These are phyloP conservation scores for Eucalyptus marginata DNA, from an alignment of 345 rosid genomes.

Conservation along the genomic window DNA sequence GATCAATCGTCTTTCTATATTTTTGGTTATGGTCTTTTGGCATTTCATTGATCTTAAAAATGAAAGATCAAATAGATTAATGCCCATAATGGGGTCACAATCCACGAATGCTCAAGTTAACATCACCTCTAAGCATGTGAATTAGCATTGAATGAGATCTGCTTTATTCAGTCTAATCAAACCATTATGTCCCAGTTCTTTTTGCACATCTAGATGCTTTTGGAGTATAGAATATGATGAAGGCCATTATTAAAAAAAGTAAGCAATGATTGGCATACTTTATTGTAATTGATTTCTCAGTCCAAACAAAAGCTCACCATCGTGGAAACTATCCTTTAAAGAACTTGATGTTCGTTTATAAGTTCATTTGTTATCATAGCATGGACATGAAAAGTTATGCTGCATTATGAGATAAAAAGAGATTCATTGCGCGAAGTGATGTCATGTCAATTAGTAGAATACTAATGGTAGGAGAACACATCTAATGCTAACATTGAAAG, in stretches of 20 bases:
- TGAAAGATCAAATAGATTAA: background rate
- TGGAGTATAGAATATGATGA: background rate
- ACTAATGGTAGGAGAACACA: background rate
- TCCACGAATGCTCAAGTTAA: background rate
- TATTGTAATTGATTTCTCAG: background rate
- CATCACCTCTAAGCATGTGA: background rate
- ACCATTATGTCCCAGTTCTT: background rate
- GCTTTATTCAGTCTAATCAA: background rate
- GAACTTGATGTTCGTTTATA: background rate
- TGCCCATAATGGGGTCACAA: background rate
- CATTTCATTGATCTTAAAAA: background rate
- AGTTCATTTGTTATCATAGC: background rate
- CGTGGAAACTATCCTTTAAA: background rate
- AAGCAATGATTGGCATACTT: background rate
- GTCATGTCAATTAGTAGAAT: background rate
- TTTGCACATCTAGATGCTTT: background rate
- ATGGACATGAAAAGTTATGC: background rate
- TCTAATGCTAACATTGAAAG: background rate
- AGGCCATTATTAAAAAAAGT: background rate
- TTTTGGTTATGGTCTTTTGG: background rate
- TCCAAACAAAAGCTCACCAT: background rate
- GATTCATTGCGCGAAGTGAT: background rate
- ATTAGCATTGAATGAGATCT: background rate
- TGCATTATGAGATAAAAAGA: background rate
- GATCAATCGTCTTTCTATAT: background rate